Evolutionary conservation across 495 filamentous ascomycete genomes (phyloP).

Genomic region (Hyaloscypha hepaticicola): DNA sequence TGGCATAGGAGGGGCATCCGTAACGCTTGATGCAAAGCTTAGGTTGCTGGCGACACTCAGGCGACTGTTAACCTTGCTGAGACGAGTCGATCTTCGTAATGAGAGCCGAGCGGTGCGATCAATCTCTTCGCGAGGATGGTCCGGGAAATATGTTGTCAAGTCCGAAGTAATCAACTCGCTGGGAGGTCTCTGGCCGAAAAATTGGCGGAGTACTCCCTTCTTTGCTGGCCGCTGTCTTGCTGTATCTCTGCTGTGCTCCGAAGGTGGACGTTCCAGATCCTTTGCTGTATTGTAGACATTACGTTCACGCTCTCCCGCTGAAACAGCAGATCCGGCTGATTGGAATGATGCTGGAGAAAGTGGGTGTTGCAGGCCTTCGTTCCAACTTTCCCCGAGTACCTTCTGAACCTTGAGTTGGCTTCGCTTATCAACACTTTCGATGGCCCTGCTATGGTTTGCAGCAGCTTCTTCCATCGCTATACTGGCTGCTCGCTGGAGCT

Average conservation of each 20-base stretch:
- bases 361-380: slow-evolving; percentile 72
- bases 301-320: slow-evolving; percentile 55
- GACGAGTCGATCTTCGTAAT: slow-evolving; percentile 79
- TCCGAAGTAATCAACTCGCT: slow-evolving; percentile 97
- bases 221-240: slow-evolving; percentile 30
- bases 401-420: slow-evolving; percentile 76
- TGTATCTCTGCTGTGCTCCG: slow-evolving; percentile 26
- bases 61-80: slow-evolving; percentile 88
- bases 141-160: slow-evolving; percentile 93
- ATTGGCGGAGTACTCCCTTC: slow-evolving; percentile 56
- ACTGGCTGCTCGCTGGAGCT: slow-evolving; percentile 76
- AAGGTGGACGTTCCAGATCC: slow-evolving; percentile 53
- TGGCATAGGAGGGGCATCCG: slow-evolving; percentile 89
- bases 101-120: slow-evolving; percentile 91
- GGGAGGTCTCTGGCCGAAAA: slow-evolving; percentile 89
- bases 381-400: slow-evolving; percentile 80
- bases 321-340: slow-evolving; percentile 28
- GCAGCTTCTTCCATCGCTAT: slow-evolving; percentile 80
- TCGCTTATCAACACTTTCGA: slow-evolving; percentile 65
- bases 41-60: slow-evolving; percentile 91
- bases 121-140: slow-evolving; percentile 87
- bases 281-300: slow-evolving; percentile 61
- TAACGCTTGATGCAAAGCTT: slow-evolving; percentile 86
- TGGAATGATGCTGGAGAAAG: slow-evolving; percentile 72
- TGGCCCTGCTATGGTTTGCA: slow-evolving; percentile 65